Percentiles rank a stretch among this genome's conserved stretches.
Evolutionary conservation across 2,329 filamentous ascomycete genomes (phyloP).

Genomic region (Chrysosporium queenslandicum): DNA sequence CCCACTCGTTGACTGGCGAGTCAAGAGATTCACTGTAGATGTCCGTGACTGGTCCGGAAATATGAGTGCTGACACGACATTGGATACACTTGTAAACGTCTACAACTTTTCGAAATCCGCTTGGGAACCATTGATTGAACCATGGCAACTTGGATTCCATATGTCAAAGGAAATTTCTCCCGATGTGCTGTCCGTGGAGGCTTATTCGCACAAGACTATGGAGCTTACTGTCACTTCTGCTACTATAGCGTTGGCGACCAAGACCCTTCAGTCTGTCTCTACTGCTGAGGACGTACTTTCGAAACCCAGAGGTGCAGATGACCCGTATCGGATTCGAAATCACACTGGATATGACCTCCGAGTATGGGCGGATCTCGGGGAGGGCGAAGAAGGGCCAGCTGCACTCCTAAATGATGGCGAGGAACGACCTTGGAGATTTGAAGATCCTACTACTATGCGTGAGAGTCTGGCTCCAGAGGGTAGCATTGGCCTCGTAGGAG

Average conservation of each 20-base stretch:
- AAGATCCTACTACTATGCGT: conserved; percentile 92
- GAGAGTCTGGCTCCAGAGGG: conserved; percentile 82
- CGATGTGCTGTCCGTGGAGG: conserved; percentile 68
- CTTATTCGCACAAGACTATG: conserved; percentile 80
- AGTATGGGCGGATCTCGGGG: conserved; percentile 66
- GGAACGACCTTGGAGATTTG: conserved; percentile 90
- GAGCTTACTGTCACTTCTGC: conserved; percentile 89
- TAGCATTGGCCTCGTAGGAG: conserved; percentile 65
- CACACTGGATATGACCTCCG: conserved; percentile 88
- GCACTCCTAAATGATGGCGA: conserved; percentile 77
- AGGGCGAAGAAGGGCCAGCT: conserved; percentile 56
- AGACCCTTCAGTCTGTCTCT: conserved; percentile 82
- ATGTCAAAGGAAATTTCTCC: conserved; percentile 67
- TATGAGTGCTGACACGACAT: conserved; percentile 75
- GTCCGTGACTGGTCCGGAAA: conserved; percentile 86
- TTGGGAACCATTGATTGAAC: conserved; percentile 93
- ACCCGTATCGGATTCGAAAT: conserved; percentile 87
- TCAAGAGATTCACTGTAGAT: conserved; percentile 77
- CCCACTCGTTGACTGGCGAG: conserved; percentile 83
- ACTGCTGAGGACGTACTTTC: conserved; percentile 84
- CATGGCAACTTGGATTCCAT: conserved; percentile 89
- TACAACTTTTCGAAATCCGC: conserved; percentile 99
- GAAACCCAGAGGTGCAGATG: conserved; percentile 82
- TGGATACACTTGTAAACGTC: conserved; percentile 90
- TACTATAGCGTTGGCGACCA: conserved; percentile 84